These are phyloP conservation scores for Nicotiana undulata DNA, from an alignment of 257 asterid species.

Conservation along the genomic window DNA sequence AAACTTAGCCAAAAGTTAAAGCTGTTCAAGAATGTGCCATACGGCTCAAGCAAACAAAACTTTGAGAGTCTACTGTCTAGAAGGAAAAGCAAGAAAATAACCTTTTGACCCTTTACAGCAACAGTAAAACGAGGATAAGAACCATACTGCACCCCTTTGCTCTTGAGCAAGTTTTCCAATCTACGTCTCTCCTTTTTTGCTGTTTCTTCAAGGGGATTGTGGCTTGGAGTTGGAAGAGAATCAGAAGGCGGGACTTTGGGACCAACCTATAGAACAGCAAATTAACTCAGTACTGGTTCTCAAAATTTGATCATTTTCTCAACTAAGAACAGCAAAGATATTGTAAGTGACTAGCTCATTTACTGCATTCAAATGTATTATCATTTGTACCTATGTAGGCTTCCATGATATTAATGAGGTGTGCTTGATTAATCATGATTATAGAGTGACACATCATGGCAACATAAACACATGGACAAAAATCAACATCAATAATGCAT, in stretches of 20 bases:
- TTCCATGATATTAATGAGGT: background rate
- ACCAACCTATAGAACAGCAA: constrained; percentile 38
- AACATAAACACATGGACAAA: background rate
- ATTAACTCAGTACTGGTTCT: constrained; percentile 5
- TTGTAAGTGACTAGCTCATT: background rate
- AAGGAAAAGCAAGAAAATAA: constrained; percentile 13
- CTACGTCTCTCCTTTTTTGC: constrained; percentile 65
- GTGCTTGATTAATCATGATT: background rate
- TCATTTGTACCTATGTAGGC: background rate
- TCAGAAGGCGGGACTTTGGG: constrained; percentile 24
- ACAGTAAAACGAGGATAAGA: constrained; percentile 71
- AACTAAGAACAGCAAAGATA: background rate
- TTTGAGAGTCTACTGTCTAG: constrained; percentile 6
- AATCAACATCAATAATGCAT: background rate
- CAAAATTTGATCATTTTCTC: background rate
- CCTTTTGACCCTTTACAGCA: constrained; percentile 83
- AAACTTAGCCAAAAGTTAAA: background rate
- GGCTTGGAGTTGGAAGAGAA: constrained; percentile 38
- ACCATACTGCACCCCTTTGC: constrained; percentile 51
- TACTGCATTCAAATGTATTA: background rate
- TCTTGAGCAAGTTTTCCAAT: constrained; percentile 54
- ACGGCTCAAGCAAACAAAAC: constrained; percentile 7
- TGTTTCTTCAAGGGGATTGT: constrained; percentile 47
- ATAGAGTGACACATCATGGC: background rate
- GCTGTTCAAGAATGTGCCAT: background rate